Evolutionary conservation across 1,139 yeast species (phyloP).

Genomic region (Candida tropicalis): DNA sequence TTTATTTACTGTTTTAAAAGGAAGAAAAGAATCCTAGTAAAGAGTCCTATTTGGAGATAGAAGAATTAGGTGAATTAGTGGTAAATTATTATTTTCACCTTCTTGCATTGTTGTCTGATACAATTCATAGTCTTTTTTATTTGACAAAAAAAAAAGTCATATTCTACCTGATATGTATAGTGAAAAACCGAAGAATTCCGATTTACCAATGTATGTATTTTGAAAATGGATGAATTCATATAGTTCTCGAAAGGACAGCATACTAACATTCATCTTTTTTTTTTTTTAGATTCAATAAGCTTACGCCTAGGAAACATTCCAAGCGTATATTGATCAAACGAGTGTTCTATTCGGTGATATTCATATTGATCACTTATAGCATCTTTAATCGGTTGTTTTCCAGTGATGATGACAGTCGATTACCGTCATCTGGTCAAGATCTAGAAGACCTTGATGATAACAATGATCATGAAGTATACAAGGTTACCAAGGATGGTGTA

Average conservation of each 20-base stretch:
- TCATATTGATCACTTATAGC: constrained; percentile 13
- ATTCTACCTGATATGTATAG: constrained; percentile 31
- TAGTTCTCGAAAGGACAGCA: too few species aligned
- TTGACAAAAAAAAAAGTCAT: background rate
- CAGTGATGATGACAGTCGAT: constrained; percentile 1
- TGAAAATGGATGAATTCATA: too few species aligned
- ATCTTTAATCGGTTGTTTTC: constrained; percentile 13
- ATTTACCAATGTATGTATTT: constrained; percentile 51
- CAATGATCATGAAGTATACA: constrained; percentile 29
- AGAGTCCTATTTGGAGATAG: too few species aligned
- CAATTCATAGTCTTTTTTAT: background rate
- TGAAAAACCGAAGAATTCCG: constrained; percentile 35
- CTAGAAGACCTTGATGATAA: constrained; percentile 6
- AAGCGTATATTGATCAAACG: constrained; percentile 15
- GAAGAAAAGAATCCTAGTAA: too few species aligned
- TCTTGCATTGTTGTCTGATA: constrained; percentile 1
- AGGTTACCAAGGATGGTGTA: constrained; percentile 44
- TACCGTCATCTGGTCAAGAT: background rate
- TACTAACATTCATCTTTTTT: background rate
- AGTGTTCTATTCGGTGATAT: constrained; percentile 12
- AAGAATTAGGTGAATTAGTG: too few species aligned
- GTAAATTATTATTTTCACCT: too few species aligned
- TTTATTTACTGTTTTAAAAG: too few species aligned
- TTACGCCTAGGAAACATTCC: constrained; percentile 18
- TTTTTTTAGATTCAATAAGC: constrained; percentile 14